A percentile compares a stretch with the other conserved stretches of the same genome.
Conservation (phyloP, 768 basidiomycete species). For the Macrolepiota albuminosa region DNA sequence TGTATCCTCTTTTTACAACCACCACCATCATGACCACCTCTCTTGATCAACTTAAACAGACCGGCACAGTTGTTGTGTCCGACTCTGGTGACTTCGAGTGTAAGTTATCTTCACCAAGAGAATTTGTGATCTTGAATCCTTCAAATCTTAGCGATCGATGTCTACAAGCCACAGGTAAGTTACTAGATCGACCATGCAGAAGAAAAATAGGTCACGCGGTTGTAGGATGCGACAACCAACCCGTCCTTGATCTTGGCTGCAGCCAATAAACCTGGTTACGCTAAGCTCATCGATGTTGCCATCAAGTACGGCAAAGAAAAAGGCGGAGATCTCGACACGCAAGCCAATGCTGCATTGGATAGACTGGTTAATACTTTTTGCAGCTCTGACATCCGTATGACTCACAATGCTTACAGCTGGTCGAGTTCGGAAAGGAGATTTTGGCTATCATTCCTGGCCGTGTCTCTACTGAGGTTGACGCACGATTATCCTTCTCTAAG, state of each 20-base stretch:
- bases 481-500: constrained; percentile 95
- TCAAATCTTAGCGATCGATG: constrained; percentile 69
- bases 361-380: constrained; percentile 64
- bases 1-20: constrained; percentile 4
- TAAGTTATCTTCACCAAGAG: constrained; percentile 24
- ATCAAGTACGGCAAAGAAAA: constrained; percentile 74
- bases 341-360: constrained; percentile 80
- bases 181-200: not conserved
- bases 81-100: constrained; percentile 97
- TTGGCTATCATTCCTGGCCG: constrained; percentile 94
- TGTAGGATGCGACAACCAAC: constrained; percentile 95
- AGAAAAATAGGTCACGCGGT: not conserved
- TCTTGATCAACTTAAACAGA: constrained; percentile 80
- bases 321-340: constrained; percentile 69
- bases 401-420: constrained; percentile 53
- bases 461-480: constrained; percentile 99
- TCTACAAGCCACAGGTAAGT: constrained; percentile 87
- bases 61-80: constrained; percentile 94
- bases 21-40: constrained; percentile 67
- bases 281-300: constrained; percentile 72
- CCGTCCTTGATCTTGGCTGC: constrained; percentile 94
- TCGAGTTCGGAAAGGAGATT: constrained; percentile 97
- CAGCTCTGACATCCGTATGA: not conserved
- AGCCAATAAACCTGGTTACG: constrained; percentile 84
- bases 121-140: not conserved